phyloP scores from a whole-genome alignment of 768 basidiomycete species.

The Russula abietina region DNA sequence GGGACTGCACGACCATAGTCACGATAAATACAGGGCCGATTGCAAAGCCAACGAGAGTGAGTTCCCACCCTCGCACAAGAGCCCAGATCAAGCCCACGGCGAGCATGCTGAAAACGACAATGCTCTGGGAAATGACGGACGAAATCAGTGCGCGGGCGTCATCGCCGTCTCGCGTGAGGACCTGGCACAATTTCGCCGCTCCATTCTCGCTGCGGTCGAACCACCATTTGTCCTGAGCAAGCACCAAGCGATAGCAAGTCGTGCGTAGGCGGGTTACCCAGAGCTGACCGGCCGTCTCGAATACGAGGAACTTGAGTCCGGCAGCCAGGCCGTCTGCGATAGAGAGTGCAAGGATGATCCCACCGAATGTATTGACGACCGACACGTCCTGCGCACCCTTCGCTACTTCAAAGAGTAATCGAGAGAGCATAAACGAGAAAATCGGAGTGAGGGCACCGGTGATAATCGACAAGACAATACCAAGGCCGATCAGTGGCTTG shows the following conservation, averaged over 20 bases:
- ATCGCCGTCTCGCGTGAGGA: slow-evolving; percentile 82
- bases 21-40: slow-evolving; percentile 79
- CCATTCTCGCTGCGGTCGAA: slow-evolving; percentile 68
- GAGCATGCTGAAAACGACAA: slow-evolving; percentile 78
- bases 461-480: slow-evolving; percentile 59
- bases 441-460: slow-evolving; percentile 85
- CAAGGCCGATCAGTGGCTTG: slow-evolving; percentile 64
- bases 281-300: slow-evolving; percentile 65
- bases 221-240: slow-evolving; percentile 80
- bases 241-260: slow-evolving; percentile 48
- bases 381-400: slow-evolving; percentile 56
- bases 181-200: slow-evolving; percentile 58
- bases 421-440: slow-evolving; percentile 86
- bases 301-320: slow-evolving; percentile 70
- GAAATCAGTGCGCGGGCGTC: slow-evolving; percentile 77
- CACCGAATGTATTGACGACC: slow-evolving; percentile 64
- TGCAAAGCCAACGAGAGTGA: slow-evolving; percentile 85
- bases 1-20: slow-evolving; percentile 68
- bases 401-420: slow-evolving; percentile 70
- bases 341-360: slow-evolving; percentile 66
- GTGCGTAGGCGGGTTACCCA: slow-evolving; percentile 71
- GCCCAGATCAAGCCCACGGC: slow-evolving; percentile 85
- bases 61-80: slow-evolving; percentile 80
- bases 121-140: slow-evolving; percentile 60
- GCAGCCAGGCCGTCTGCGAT: slow-evolving; percentile 69